These are phyloP conservation scores for Paraphoma chrysanthemicola DNA, from an alignment of 2,329 filamentous ascomycete genomes.

Conservation along the genomic window DNA sequence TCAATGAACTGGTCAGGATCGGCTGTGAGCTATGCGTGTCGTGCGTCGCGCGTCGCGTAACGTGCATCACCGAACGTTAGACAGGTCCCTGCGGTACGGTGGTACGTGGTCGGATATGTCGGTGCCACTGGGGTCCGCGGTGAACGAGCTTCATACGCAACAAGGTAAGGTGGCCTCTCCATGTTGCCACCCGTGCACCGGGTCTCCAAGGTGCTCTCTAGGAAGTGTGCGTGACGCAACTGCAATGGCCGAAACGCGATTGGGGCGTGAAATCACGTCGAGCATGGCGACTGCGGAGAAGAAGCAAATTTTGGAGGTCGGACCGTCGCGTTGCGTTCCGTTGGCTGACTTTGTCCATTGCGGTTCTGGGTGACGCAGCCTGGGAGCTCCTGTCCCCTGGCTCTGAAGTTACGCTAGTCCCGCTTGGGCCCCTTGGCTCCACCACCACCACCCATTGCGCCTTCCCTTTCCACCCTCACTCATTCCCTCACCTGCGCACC, in stretches of 20 bases:
- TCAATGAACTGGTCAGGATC: not conserved
- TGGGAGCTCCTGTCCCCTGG: constrained; percentile 5
- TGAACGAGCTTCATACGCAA: constrained; percentile 20
- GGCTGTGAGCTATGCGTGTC: constrained; percentile 3
- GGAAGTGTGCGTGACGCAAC: not conserved
- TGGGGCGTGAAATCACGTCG: not conserved
- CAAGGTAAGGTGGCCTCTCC: constrained; percentile 25
- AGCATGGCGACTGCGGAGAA: not conserved
- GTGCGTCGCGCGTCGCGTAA: constrained; percentile 11
- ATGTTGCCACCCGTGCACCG: constrained; percentile 21
- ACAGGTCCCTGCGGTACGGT: constrained; percentile 2
- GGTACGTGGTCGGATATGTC: constrained; percentile 9
- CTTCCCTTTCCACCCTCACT: constrained; percentile 26
- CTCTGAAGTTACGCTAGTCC: constrained; percentile 23
- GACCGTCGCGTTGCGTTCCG: not conserved
- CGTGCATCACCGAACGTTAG: constrained; percentile 3
- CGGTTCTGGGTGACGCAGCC: constrained; percentile 12
- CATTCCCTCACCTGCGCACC: constrained; percentile 15
- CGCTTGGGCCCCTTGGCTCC: constrained; percentile 28
- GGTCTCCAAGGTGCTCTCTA: constrained; percentile 11
- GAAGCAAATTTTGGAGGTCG: not conserved
- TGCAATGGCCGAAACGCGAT: not conserved
- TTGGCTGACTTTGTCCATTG: not conserved
- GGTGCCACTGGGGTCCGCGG: constrained; percentile 17
- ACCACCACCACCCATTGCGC: constrained; percentile 27